Evolutionary conservation across 768 basidiomycete species (phyloP), one percentile per base, ranked within the genome.

Genomic region (Crucibulum laeve): DNA sequence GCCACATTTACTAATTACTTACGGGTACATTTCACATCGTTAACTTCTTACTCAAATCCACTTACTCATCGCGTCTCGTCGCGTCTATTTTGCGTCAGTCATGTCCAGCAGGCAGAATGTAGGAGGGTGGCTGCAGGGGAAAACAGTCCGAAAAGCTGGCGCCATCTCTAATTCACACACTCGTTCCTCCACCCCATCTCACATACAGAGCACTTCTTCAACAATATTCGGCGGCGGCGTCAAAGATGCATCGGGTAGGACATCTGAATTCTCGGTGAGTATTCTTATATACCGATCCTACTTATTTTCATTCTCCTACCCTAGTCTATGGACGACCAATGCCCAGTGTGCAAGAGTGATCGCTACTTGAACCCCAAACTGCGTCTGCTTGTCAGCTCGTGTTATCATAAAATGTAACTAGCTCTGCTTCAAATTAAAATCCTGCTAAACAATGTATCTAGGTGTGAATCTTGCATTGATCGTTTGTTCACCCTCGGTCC

Each of bases 391-490:
- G 93, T 99, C 53, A 92, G 90, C 62, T 85, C 91, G 13, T 99
- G 96, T 62, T 99, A 96, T 64, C 96, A 99, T 67, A 96, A 96
- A 76, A 95, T 98, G 96, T 93, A n/a, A 18, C 23, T 33, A 11
- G 26, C 6, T 17, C 22, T 13, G n/a, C n/a, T 21, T 18, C 36
- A 41, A 2, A 22, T 18, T 34, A 13, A 21, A 25, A 15, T 42
- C 48, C 25, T 39, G 28, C 5, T 43, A 11, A 5, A 13, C 8
- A 24, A 40, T 24, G n/a, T 42, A 14, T 19, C 15, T 25, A 43
- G 93, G 91, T 98, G 96, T 68, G 95, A 98, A 70, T 91, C 91
- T 1, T 99, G 96, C 62, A 96, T 99, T 55, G 96, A 98, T 63
- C 82, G 94, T 5, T 63, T 97, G 30, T 99, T 95, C 64, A 95